Evolutionary conservation across 148 eudicot species (phyloP).

Genomic region (Rhododendron molle): DNA sequence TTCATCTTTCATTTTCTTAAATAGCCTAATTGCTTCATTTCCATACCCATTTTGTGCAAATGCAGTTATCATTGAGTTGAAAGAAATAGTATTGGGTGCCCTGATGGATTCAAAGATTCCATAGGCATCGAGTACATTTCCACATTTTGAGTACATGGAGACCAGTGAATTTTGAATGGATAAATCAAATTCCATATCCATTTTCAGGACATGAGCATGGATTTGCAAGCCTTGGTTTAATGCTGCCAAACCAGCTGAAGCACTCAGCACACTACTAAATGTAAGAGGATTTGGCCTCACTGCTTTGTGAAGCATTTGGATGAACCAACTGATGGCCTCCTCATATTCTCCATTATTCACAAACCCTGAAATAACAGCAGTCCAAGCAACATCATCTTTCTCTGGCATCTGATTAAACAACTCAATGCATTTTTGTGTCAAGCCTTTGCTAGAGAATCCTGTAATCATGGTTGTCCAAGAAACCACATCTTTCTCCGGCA

Average conservation of each 20-base stretch:
- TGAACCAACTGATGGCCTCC: conserved; percentile 46
- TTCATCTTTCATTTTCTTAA: conserved; percentile 23
- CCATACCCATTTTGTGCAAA: conserved; percentile 54
- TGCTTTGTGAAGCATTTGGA: conserved; percentile 35
- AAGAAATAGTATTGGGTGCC: conserved; percentile 48
- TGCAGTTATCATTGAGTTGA: conserved; percentile 53
- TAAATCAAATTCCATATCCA: conserved; percentile 33
- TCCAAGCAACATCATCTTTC: conserved; percentile 60
- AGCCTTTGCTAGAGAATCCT: conserved; percentile 43
- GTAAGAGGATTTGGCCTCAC: conserved; percentile 50
- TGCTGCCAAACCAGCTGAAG: conserved; percentile 48
- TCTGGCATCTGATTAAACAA: conserved; percentile 44
- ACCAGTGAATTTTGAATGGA: conserved; percentile 54
- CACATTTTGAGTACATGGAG: conserved; percentile 66
- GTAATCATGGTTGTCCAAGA: conserved; percentile 66
- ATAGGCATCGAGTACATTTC: conserved; percentile 43
- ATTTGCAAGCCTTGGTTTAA: conserved; percentile 48
- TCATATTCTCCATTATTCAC: conserved; percentile 34
- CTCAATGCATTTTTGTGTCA: conserved; percentile 29
- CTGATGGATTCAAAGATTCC: conserved; percentile 32
- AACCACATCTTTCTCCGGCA: conserved; percentile 43
- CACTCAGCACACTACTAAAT: conserved; percentile 50
- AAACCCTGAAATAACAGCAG: conserved; percentile 63
- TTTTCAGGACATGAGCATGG: conserved; percentile 41
- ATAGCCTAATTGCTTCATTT: conserved; percentile 39